phyloP scores from a whole-genome alignment of 1,284 basidiomycete species.

The Sporisorium scitamineum region DNA sequence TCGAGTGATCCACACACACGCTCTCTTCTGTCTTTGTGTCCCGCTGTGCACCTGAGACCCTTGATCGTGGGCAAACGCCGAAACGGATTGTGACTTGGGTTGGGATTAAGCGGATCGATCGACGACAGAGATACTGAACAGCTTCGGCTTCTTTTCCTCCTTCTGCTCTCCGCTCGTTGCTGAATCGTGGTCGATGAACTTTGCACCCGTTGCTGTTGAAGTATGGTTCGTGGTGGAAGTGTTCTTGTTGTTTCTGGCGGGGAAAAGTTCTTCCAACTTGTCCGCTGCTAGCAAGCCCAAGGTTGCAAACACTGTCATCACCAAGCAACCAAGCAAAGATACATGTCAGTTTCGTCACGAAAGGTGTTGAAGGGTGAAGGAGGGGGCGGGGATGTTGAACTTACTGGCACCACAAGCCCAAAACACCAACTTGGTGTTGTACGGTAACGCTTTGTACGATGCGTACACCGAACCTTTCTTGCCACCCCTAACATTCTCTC shows the following conservation, averaged over 20 bases:
- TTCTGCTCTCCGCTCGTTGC: background rate
- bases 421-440: constrained; percentile 39
- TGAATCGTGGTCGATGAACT: no score
- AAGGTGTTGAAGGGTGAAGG: background rate
- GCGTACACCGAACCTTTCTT: constrained; percentile 18
- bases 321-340: no score
- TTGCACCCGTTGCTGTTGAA: background rate
- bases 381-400: background rate
- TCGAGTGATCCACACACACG: background rate
- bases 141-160: constrained; percentile 15
- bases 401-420: constrained; percentile 40
- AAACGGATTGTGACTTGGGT: background rate
- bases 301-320: constrained; percentile 36
- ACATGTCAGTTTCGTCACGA: background rate
- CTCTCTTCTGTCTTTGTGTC: no score
- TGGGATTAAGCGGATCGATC: constrained; percentile 12
- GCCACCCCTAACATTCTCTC: constrained; percentile 20
- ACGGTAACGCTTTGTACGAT: constrained; percentile 23
- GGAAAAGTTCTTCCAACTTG: constrained; percentile 41
- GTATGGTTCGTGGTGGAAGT: background rate
- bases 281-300: constrained; percentile 36
- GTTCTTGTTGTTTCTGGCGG: constrained; percentile 32
- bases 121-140: constrained; percentile 38
- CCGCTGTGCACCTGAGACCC: background rate
- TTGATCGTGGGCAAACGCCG: no score